Percentiles rank a stretch among this genome's conserved stretches.
Conservation (phyloP, 2,329 filamentous ascomycete species). For the Aphanocladium album region DNA sequence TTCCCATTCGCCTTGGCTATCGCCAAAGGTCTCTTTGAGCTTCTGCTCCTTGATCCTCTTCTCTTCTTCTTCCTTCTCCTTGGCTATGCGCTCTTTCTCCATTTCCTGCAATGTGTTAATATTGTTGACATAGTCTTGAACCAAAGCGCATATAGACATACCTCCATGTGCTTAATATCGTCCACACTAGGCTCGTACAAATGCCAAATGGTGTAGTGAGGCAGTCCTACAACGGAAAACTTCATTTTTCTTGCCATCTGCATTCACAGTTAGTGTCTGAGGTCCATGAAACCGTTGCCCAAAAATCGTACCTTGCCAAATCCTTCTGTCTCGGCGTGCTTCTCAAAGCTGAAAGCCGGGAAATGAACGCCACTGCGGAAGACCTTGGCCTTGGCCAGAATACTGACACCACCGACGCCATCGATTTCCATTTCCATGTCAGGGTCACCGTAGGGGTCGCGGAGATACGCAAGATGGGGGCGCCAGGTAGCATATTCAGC, state of each 20-base stretch:
- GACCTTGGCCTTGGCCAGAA: slow-evolving; percentile 90
- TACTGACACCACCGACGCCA: slow-evolving; percentile 94
- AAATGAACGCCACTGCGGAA: slow-evolving; percentile 96
- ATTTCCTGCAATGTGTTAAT: slow-evolving; percentile 60
- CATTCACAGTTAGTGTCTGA: slow-evolving; percentile 13
- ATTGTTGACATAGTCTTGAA: neutral
- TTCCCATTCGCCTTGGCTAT: slow-evolving; percentile 76
- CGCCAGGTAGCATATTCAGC: slow-evolving; percentile 98
- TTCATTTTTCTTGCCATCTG: slow-evolving; percentile 97
- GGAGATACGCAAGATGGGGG: slow-evolving; percentile 91
- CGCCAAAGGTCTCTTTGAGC: slow-evolving; percentile 75
- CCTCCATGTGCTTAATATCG: slow-evolving; percentile 94
- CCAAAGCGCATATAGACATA: slow-evolving; percentile 26
- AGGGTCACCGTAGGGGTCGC: slow-evolving; percentile 93
- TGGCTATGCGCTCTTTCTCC: slow-evolving; percentile 72
- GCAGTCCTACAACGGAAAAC: slow-evolving; percentile 89
- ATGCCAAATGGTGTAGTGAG: slow-evolving; percentile 99
- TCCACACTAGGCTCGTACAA: slow-evolving; percentile 98
- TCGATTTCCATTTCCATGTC: slow-evolving; percentile 99
- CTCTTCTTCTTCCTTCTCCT: slow-evolving; percentile 70
- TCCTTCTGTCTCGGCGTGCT: slow-evolving; percentile 95
- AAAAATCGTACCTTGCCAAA: slow-evolving; percentile 78
- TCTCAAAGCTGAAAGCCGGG: slow-evolving; percentile 96
- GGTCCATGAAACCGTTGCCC: neutral
- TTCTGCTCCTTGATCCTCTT: slow-evolving; percentile 69